Conservation (phyloP, 495 filamentous ascomycete genomes). For the Immersiella caudata region DNA sequence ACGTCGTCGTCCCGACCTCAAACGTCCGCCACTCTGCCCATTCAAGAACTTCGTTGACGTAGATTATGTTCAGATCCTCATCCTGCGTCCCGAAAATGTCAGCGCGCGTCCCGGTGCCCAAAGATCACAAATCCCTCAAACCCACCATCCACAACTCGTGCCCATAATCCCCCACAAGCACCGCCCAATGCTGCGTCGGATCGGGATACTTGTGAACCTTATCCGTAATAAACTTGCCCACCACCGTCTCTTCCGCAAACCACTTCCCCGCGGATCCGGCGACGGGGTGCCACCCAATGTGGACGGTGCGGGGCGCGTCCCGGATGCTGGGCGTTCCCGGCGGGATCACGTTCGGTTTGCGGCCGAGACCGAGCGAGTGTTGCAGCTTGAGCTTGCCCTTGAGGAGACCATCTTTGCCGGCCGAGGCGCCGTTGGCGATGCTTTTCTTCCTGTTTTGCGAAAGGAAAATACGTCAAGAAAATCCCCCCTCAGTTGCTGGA, state of each 20-base stretch:
- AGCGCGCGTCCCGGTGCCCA: not conserved
- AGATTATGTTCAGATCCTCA: conserved; percentile 50
- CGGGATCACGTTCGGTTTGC: conserved; percentile 47
- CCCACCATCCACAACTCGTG: conserved; percentile 50
- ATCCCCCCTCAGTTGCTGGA: not conserved
- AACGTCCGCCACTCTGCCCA: conserved; percentile 43
- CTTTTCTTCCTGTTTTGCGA: conserved; percentile 4
- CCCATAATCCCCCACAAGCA: conserved; percentile 49
- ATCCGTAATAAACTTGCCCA: conserved; percentile 48
- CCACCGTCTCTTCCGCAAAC: conserved; percentile 48
- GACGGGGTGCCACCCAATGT: conserved; percentile 54
- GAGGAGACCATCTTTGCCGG: conserved; percentile 37
- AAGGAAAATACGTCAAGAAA: not conserved
- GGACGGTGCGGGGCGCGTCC: conserved; percentile 37
- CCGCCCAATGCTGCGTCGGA: conserved; percentile 56
- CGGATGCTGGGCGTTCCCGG: conserved; percentile 34
- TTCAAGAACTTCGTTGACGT: conserved; percentile 44
- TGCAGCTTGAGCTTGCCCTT: conserved; percentile 44
- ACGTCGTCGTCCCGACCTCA: conserved; percentile 47
- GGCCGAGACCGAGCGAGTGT: conserved; percentile 46
- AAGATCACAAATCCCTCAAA: not conserved
- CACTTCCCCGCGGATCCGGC: conserved; percentile 45
- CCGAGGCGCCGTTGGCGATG: not conserved
- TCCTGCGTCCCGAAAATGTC: conserved; percentile 34
- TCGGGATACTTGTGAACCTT: conserved; percentile 48